Evolutionary conservation across 2,329 filamentous ascomycete species (phyloP), one percentile per base, ranked within the genome.

Genomic region (Didymella pomorum): DNA sequence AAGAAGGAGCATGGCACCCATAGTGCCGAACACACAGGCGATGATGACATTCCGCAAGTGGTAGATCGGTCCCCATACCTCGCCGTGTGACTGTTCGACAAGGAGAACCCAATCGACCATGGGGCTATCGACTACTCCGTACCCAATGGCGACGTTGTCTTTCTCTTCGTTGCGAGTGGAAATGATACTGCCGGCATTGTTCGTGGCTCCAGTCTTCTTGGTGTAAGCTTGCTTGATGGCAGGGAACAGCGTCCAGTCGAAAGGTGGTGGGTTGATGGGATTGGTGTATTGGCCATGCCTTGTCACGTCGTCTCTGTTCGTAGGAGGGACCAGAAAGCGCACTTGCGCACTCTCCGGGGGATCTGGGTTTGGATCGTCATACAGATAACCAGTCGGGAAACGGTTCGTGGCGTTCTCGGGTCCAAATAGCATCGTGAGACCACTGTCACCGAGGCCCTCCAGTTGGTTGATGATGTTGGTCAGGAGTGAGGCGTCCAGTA

Each of bases 21-120:
- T 84, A 0, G 92, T 94, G 1, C 90, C 91, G 72, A 97, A 96
- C 0, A 96, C 90, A 61, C 92, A 96, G 5, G 87, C 91, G 2
- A 97, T 78, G 1, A 97, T 84, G 49, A 97, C 91, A 46, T 89
- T 88, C 20, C 91, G 87, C n/a, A 97, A 81, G 20, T 86, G 87
- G 26, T 82, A 78, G 56, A 97, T 93, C 0, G 93, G 90, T 8
- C 82, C 81, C 78, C 90, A 93, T 0, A 93, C 91, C 76, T 97
- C 93, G 21, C 75, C 74, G 62, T 87, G 86, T 2, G 86, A 81
- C 74, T 95, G 89, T 72, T 97, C 93, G 0, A 97, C 85, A 2
- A 96, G 69, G 3, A 97, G 79, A 5, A 91, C 87, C 93, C 93
- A 97, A 69, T 94, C 86, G 8, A 91, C 91, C 51, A 96, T 78